Evolutionary conservation across 2,329 filamentous ascomycete species (phyloP), one percentile per base, ranked within the genome.

Genomic region (Pseudofabraea citricarpa): DNA sequence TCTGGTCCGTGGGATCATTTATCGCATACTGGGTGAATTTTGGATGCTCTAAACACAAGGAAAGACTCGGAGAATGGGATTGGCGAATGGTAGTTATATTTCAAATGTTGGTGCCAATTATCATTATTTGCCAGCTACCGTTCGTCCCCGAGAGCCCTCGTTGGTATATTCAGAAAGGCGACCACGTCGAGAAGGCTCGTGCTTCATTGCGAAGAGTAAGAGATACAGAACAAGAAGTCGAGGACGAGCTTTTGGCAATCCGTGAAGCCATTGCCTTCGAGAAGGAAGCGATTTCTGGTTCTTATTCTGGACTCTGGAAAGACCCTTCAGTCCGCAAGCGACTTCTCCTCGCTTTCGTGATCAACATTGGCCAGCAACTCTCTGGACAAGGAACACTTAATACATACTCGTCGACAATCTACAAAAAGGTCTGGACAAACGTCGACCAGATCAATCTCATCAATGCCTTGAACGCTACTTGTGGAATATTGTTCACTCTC

Each of bases 41-140:
- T 52, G 81, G 73, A n/a, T 78, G 77, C 58, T 71, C 72, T 26
- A 69, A 79, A 56, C 65, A 83, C 61, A 67, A 69, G 29, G 53
- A 65, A 33, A 66, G 53, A 33, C 72, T 85, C 5, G 83, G 83
- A 29, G 70, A 87, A 53, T 86, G 83, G 83, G 81, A 86, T 62
- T 87, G 83, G 83, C 78, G 75, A 55, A 76, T 85, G 68, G 79
- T 87, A 12, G 77, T 86, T 49, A 79, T 87, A 49, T 86, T 87
- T 70, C 83, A 87, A 64, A 69, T 85, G 38, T 62, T 87, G n/a
- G 72, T 85, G 19, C 83, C 83, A 2, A 51, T 73, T 40, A 55
- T 85, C 46, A 82, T 87, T 60, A 65, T 85, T 18, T 51, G 64
- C 4, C 71, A 82, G 26, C 67, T 87, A 12, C 81, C 81, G 31